phyloP scores from a whole-genome alignment of 202 grass and related monocot species.

The Setaria italica region DNA sequence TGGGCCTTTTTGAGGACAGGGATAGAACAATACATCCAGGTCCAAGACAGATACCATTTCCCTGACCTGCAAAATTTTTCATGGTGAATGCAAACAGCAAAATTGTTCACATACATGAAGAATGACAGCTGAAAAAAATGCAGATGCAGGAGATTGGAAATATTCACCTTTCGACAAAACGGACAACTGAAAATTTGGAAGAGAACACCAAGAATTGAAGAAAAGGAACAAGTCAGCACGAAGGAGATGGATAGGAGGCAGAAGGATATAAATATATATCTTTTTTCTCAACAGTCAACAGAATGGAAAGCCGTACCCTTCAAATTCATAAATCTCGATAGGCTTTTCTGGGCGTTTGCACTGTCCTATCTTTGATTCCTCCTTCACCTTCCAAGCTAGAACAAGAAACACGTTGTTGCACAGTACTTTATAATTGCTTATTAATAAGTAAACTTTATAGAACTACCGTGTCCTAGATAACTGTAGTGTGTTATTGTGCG shows the following conservation, averaged over 20 bases:
- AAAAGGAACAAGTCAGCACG: constrained; percentile 17
- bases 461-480: neutral
- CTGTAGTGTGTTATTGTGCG: neutral
- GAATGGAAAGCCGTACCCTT: constrained; percentile 58
- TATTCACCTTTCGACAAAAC: constrained; percentile 93
- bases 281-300: neutral
- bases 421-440: neutral
- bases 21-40: constrained; percentile 92
- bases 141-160: neutral
- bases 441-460: neutral
- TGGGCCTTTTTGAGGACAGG: constrained; percentile 86
- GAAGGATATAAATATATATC: neutral
- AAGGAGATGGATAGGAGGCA: neutral
- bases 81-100: neutral
- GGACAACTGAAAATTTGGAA: constrained; percentile 76
- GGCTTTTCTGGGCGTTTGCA: constrained; percentile 76
- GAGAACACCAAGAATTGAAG: constrained; percentile 32
- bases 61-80: constrained; percentile 73
- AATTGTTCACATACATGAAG: constrained; percentile 26
- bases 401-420: neutral
- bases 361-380: constrained; percentile 73
- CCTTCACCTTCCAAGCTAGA: constrained; percentile 83
- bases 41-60: constrained; percentile 86
- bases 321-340: constrained; percentile 97
- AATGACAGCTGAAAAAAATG: constrained; percentile 1